phyloP scores from a whole-genome alignment of 2,329 filamentous ascomycete genomes.

The Metarhizium sp. region DNA sequence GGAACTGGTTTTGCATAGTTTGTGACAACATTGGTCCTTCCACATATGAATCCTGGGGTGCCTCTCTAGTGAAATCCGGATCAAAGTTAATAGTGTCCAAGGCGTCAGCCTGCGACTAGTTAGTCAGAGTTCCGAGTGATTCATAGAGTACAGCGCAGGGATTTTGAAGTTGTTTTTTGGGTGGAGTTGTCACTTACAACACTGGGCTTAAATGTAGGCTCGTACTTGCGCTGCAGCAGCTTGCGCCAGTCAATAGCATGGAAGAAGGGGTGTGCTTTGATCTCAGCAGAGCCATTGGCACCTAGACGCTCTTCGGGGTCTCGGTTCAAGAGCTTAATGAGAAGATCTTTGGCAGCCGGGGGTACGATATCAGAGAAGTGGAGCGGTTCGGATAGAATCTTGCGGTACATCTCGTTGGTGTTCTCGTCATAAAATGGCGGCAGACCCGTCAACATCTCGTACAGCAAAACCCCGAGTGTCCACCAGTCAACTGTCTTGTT shows the following conservation, averaged over 20 bases:
- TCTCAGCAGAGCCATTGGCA: slow-evolving; percentile 89
- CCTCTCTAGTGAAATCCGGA: slow-evolving; percentile 80
- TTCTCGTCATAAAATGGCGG: slow-evolving; percentile 99
- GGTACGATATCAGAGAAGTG: slow-evolving; percentile 96
- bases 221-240: slow-evolving; percentile 92
- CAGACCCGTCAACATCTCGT: slow-evolving; percentile 96
- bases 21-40: slow-evolving; percentile 86
- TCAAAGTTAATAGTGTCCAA: slow-evolving; percentile 92
- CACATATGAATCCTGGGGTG: slow-evolving; percentile 84
- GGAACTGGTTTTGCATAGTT: slow-evolving; percentile 93
- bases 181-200: slow-evolving; percentile 57
- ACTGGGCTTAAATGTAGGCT: slow-evolving; percentile 94
- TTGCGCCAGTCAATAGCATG: slow-evolving; percentile 99
- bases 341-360: slow-evolving; percentile 81
- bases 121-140: not conserved
- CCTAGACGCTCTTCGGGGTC: slow-evolving; percentile 84
- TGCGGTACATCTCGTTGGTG: slow-evolving; percentile 98
- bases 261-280: slow-evolving; percentile 98
- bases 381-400: slow-evolving; percentile 91
- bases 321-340: slow-evolving; percentile 84
- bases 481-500: slow-evolving; percentile 99
- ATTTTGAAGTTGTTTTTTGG: too few relatives aligned
- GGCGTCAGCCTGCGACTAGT: slow-evolving; percentile 57
- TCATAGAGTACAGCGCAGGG: not conserved
- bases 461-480: slow-evolving; percentile 92